Percentiles rank a stretch among this genome's conserved stretches.
phyloP scores from a whole-genome alignment of 345 rosid species.

The Eucalyptus pauciflora region DNA sequence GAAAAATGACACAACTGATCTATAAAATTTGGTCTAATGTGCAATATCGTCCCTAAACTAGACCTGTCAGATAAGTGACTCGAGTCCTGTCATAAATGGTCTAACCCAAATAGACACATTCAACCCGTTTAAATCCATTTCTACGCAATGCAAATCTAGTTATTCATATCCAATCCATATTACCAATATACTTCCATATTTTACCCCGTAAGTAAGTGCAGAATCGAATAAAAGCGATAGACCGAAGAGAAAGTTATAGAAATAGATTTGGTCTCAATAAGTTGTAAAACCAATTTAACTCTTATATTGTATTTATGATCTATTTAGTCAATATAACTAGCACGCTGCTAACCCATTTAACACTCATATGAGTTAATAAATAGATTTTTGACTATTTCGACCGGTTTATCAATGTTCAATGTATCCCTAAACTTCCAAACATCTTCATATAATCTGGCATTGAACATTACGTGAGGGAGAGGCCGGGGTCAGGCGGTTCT shows the following conservation, averaged over 20 bases:
- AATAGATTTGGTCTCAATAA: rapidly evolving
- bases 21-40: rapidly evolving
- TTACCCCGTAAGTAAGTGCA: no score
- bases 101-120: no score
- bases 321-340: no score
- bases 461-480: background rate
- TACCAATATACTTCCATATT: no score
- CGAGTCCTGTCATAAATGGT: rapidly evolving
- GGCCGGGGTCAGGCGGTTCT: background rate
- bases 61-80: rapidly evolving
- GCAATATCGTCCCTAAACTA: background rate
- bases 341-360: no score
- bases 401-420: background rate
- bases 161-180: rapidly evolving
- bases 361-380: no score
- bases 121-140: rapidly evolving
- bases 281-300: no score
- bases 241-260: no score
- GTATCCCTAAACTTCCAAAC: background rate
- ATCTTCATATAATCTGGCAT: background rate
- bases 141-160: background rate
- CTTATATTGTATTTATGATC: no score
- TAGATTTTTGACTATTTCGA: no score
- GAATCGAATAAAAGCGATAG: no score
- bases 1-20: background rate